Evolutionary conservation across 371 early-diverging fungal species (phyloP).

Genomic region (Cokeromyces recurvatus): DNA sequence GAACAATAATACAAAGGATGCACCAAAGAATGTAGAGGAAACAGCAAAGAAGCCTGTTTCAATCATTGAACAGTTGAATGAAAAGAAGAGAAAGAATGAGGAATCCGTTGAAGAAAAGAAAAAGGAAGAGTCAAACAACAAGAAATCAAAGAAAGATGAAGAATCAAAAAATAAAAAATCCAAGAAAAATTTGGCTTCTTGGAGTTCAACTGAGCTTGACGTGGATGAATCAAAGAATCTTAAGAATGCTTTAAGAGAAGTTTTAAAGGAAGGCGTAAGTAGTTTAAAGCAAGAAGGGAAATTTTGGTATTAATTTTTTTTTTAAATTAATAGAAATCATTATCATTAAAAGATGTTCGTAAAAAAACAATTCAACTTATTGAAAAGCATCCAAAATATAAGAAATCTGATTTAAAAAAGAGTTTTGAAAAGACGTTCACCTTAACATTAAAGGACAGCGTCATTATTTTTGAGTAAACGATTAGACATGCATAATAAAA

Average conservation of each 20-base stretch:
- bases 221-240: conserved; percentile 21
- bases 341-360: conserved; percentile 26
- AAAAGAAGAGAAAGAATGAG: conserved; percentile 42
- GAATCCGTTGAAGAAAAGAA: conserved; percentile 8
- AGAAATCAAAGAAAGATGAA: conserved; percentile 21
- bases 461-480: conserved; percentile 21
- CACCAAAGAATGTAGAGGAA: conserved; percentile 8
- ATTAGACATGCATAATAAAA: too few species aligned
- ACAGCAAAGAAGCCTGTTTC: conserved; percentile 34
- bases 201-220: conserved; percentile 27
- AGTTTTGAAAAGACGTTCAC: conserved; percentile 18
- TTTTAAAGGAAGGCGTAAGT: conserved; percentile 22
- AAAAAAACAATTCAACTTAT: conserved; percentile 33
- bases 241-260: conserved; percentile 25
- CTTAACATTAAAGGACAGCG: conserved; percentile 13
- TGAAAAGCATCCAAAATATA: conserved; percentile 24
- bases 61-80: conserved; percentile 58
- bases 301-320: too few species aligned
- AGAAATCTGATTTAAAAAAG: conserved; percentile 24
- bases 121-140: conserved; percentile 13
- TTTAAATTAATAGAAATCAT: conserved; percentile 15
- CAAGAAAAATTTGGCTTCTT: conserved; percentile 18
- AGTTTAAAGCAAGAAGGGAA: not conserved
- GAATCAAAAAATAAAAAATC: conserved; percentile 26
- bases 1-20: not conserved